Conservation (phyloP, 1,284 basidiomycete species). For the Exobasidium rhododendri region DNA sequence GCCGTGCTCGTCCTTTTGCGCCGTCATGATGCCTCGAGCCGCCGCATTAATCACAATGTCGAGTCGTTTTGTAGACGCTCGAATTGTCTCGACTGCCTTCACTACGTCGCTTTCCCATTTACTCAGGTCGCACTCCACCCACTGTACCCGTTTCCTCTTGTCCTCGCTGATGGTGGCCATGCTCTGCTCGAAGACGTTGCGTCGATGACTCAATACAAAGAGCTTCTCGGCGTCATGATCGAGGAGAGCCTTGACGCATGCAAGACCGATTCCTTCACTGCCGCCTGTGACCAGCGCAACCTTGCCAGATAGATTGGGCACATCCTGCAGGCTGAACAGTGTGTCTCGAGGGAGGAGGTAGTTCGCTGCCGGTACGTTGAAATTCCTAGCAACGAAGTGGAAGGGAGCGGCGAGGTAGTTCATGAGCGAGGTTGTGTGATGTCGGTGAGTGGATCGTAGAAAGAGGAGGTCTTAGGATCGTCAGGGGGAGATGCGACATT, state of each 20-base stretch:
- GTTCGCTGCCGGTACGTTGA: neutral
- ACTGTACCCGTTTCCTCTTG: neutral
- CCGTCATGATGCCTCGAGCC: constrained; percentile 58
- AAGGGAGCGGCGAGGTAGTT: constrained; percentile 10
- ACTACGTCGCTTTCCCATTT: neutral
- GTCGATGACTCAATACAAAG: constrained; percentile 7
- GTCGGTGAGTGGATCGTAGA: no score
- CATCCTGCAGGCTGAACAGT: neutral
- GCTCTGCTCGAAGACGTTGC: constrained; percentile 3
- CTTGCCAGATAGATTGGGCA: neutral
- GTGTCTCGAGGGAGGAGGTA: neutral
- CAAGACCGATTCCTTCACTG: constrained; percentile 6
- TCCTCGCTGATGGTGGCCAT: constrained; percentile 1
- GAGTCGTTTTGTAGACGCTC: neutral
- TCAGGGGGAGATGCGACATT: no score
- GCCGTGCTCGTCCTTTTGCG: neutral
- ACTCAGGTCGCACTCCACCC: neutral
- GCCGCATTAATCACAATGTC: constrained; percentile 58
- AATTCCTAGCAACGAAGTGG: constrained; percentile 5
- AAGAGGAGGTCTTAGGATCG: no score
- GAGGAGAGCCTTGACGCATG: neutral
- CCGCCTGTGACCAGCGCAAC: constrained; percentile 11
- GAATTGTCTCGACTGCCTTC: neutral
- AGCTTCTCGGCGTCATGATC: constrained; percentile 8
- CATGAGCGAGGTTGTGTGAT: no score